A percentile compares a stretch with the other conserved stretches of the same genome.
Conservation (phyloP, 78 protist genomes). For the Planoprotostelium fungivorum region DNA sequence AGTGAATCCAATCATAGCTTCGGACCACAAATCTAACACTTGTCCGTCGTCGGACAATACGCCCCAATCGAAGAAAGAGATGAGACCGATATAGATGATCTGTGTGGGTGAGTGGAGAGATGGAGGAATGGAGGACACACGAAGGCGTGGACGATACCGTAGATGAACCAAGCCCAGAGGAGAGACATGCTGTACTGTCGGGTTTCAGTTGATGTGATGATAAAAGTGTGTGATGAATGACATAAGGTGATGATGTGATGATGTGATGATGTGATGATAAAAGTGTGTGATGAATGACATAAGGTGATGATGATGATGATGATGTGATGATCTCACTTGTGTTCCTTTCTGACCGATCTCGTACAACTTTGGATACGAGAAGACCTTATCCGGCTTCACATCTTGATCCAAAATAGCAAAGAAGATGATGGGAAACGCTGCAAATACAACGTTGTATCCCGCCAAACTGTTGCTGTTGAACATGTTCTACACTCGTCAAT, state of each 20-base stretch:
- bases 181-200: not conserved
- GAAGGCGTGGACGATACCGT: not conserved
- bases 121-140: too few species aligned
- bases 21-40: not conserved
- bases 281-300: too few species aligned
- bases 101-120: too few species aligned
- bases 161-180: not conserved
- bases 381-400: slow-evolving; percentile 34
- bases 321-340: too few species aligned
- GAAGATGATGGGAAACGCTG: slow-evolving; percentile 64
- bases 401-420: slow-evolving; percentile 78
- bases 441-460: slow-evolving; percentile 69
- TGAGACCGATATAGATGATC: not conserved
- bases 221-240: too few species aligned
- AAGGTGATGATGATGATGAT: too few species aligned
- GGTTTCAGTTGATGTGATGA: not conserved
- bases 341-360: slow-evolving; percentile 51
- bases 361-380: slow-evolving; percentile 50
- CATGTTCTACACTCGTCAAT: slow-evolving; percentile 12
- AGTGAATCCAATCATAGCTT: not conserved
- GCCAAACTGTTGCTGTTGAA: slow-evolving; percentile 55
- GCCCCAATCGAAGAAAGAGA: not conserved
- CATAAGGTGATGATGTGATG: too few species aligned
- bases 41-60: not conserved
- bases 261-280: too few species aligned